Evolutionary conservation across 306 rosid genomes (phyloP), one percentile per base, ranked within the genome.

Genomic region (Acacia melanoxylon): DNA sequence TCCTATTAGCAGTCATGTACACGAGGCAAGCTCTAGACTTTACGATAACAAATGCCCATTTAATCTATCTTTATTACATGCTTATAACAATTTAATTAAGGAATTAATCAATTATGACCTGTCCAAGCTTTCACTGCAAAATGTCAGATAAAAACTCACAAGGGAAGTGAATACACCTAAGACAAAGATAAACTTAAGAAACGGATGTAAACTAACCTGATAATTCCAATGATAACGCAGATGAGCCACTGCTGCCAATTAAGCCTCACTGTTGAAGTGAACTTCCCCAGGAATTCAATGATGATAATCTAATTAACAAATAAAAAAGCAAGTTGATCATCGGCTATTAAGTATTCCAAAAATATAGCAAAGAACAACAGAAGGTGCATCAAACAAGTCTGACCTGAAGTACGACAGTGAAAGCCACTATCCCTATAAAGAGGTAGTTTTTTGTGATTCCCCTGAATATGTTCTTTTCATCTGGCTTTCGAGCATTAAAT

Each of bases 401-500:
- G 86, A 96, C 99, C 97, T 96, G 99, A 84, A 96, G 98, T 19
- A 91, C 89, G 13, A 94, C 65, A 63, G 99, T 96, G 37, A 90
- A 24, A 56, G 81, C 92, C 33, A 96, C 81, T 71, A 96, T 96
- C 75, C 91, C 99, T 70, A 92, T 91, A 56, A 96, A 96, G 67
- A 96, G 94, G 70, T 82, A 88, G 79, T 96, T 96, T 81, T 37
- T 80, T 2, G 91, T 88, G 27, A 94, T 88, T 65, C 99, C 99
- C 72, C 83, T 83, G 80, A 96, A 96, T 63, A 96, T 88, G 78
- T 96, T 96, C 48, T 45, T 83, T 58, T 96, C 94, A 72, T 96
- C 99, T 0, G 99, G 99, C 88, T 96, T 96, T 71, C 98, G 87
- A 14, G 99, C 99, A 89, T 94, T 96, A 80, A 96, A 93, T 79